phyloP scores from a whole-genome alignment of 2,329 filamentous ascomycete species.

The Mycosphaerelloides madeirae region DNA sequence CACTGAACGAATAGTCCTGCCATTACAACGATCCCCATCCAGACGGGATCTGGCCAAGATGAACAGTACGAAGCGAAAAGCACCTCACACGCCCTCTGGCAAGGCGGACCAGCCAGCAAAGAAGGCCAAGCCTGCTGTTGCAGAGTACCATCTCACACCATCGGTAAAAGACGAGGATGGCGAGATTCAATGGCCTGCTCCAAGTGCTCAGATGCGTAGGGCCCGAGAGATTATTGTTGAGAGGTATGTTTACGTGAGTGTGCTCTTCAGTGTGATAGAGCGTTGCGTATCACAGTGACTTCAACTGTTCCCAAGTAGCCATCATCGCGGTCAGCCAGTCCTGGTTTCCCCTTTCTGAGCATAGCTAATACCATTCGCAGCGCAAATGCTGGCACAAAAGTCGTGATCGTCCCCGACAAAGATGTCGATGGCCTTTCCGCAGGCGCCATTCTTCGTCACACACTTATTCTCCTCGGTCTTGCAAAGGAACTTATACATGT shows the following conservation, averaged over 20 bases:
- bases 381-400: conserved; percentile 47
- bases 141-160: conserved; percentile 45
- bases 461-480: conserved; percentile 56
- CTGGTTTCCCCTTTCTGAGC: background rate
- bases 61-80: conserved; percentile 13
- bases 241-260: conserved; percentile 43
- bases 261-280: background rate
- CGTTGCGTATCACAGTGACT: too few species aligned
- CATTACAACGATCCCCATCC: too few species aligned
- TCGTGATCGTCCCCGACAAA: conserved; percentile 63
- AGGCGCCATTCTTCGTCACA: conserved; percentile 59
- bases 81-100: conserved; percentile 1
- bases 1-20: too few species aligned
- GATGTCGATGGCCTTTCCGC: conserved; percentile 64
- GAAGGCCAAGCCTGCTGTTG: conserved; percentile 31
- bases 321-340: background rate
- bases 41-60: background rate
- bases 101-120: conserved; percentile 21
- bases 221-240: conserved; percentile 55
- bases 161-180: conserved; percentile 43
- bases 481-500: conserved; percentile 49
- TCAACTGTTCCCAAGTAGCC: background rate
- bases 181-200: conserved; percentile 58
- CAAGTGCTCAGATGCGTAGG: conserved; percentile 49
- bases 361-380: conserved; percentile 32